Evolutionary conservation across 305 asterid genomes (phyloP).

Genomic region (Solanum aculeatissimum): DNA sequence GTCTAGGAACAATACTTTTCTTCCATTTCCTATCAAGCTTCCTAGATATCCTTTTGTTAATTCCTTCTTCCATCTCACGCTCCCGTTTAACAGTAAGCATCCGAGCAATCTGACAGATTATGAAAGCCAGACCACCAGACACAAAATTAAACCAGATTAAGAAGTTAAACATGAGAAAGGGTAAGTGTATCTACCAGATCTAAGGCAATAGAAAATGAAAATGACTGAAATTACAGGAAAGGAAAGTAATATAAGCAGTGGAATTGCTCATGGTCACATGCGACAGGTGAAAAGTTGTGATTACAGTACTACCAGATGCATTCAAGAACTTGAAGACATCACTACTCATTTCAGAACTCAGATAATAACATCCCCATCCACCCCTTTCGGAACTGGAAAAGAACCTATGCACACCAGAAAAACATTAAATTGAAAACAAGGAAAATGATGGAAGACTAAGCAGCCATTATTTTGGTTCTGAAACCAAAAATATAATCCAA

Average conservation of each 20-base stretch:
- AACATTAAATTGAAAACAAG: background rate
- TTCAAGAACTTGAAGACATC: background rate
- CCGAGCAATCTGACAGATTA: constrained; percentile 48
- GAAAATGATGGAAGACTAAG: background rate
- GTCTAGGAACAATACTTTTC: constrained; percentile 87
- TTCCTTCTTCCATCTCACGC: constrained; percentile 90
- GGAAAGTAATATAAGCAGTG: background rate
- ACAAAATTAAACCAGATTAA: background rate
- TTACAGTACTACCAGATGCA: background rate
- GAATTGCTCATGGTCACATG: background rate
- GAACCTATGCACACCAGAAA: background rate
- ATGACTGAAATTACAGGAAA: background rate
- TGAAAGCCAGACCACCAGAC: background rate
- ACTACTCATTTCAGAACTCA: background rate
- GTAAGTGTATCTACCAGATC: background rate
- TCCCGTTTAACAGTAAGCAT: constrained; percentile 88
- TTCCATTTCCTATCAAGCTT: constrained; percentile 86
- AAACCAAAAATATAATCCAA: background rate
- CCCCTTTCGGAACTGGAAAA: background rate
- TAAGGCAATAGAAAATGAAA: background rate
- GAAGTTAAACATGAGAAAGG: background rate
- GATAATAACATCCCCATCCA: background rate
- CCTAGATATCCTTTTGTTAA: constrained; percentile 77
- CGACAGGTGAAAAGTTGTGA: background rate
- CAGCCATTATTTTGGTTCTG: background rate